Evolutionary conservation across 176 grass and related monocot genomes (phyloP).

Genomic region (Musa acuminata): DNA sequence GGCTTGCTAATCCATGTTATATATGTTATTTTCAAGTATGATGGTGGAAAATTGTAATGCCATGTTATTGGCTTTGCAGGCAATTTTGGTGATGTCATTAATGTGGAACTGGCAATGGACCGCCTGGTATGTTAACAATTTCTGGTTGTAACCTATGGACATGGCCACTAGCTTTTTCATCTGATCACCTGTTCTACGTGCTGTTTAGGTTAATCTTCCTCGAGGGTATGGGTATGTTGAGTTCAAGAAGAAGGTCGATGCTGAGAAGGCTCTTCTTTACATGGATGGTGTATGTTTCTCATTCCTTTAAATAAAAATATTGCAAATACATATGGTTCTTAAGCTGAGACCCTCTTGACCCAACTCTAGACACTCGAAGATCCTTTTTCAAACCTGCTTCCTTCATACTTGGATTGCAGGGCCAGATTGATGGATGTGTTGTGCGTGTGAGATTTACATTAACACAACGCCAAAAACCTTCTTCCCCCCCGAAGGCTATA

Average conservation of each 20-base stretch:
- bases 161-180: not conserved
- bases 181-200: slow-evolving; percentile 3
- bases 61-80: slow-evolving; percentile 36
- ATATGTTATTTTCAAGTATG: no score
- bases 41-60: not conserved
- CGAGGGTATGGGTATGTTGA: slow-evolving; percentile 98
- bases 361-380: no score
- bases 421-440: slow-evolving; percentile 97
- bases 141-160: slow-evolving; percentile 16
- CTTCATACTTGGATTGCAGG: slow-evolving; percentile 29
- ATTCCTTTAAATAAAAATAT: not conserved
- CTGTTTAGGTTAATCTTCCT: slow-evolving; percentile 92
- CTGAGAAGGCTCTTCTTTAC: slow-evolving; percentile 98
- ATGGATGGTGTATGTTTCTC: slow-evolving; percentile 85
- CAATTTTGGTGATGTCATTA: slow-evolving; percentile 77
- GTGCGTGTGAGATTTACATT: slow-evolving; percentile 77
- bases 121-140: slow-evolving; percentile 49
- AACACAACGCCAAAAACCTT: slow-evolving; percentile 62
- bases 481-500: slow-evolving; percentile 45
- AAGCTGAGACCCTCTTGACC: no score
- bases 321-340: no score
- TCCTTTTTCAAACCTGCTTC: not conserved
- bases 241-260: slow-evolving; percentile 87
- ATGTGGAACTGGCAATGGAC: slow-evolving; percentile 93
- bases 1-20: no score